phyloP scores from a whole-genome alignment of 1,139 yeast genomes.

The Scheffersomyces segobiensis region DNA sequence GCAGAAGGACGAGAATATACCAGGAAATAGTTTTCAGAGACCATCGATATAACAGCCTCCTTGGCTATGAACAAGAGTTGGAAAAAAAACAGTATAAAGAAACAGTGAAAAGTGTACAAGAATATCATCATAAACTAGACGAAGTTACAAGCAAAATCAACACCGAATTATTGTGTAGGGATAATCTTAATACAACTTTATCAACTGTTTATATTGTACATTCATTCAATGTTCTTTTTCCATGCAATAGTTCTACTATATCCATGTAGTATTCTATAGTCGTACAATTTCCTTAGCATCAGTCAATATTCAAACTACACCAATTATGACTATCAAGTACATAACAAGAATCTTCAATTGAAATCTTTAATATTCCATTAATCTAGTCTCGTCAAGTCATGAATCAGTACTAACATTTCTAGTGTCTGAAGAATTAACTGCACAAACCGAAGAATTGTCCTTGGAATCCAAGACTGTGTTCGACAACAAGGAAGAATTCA shows the following conservation, averaged over 20 bases:
- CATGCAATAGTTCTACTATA: no score
- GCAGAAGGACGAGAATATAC: background rate
- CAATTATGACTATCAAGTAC: background rate
- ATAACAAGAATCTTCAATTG: background rate
- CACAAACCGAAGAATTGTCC: conserved; percentile 54
- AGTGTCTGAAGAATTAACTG: conserved; percentile 55
- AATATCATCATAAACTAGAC: no score
- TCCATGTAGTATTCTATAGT: no score
- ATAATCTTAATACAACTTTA: background rate
- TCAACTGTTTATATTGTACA: no score
- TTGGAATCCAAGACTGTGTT: conserved; percentile 61
- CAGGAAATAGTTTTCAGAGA: background rate
- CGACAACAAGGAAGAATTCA: conserved; percentile 67
- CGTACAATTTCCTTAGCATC: background rate
- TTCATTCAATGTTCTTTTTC: no score
- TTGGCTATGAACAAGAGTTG: background rate
- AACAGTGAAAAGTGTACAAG: background rate
- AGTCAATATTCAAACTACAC: background rate
- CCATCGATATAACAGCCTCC: background rate
- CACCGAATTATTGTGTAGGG: background rate
- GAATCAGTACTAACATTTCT: conserved; percentile 12
- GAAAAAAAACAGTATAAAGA: background rate
- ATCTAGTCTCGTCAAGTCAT: background rate
- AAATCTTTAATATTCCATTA: background rate
- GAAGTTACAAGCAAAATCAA: background rate